A percentile compares a stretch with the other conserved stretches of the same genome.
phyloP scores from a whole-genome alignment of 2,329 filamentous ascomycete genomes.

The Diplodia mutila region DNA sequence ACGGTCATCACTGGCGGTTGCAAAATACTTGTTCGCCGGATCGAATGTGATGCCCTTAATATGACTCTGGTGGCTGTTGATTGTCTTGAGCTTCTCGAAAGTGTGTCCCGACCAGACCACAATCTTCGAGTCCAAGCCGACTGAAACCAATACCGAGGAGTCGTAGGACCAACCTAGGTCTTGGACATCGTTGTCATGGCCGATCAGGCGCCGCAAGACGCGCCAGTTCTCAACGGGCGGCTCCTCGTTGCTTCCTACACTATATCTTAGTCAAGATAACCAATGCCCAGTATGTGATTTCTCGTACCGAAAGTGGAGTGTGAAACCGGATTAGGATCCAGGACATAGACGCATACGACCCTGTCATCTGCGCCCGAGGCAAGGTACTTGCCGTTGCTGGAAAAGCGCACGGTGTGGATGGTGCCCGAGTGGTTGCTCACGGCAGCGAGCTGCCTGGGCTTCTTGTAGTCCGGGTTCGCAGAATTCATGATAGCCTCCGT shows the following conservation, averaged over 20 bases:
- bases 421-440: conserved; percentile 99
- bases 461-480: conserved; percentile 69
- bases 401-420: conserved; percentile 96
- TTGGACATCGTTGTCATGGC: conserved; percentile 98
- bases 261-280: conserved; percentile 26
- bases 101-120: conserved; percentile 98
- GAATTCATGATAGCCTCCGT: conserved; percentile 90
- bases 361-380: conserved; percentile 98
- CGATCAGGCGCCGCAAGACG: conserved; percentile 87
- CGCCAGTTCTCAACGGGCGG: conserved; percentile 98
- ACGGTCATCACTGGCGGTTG: conserved; percentile 94
- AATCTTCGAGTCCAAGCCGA: conserved; percentile 95
- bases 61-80: conserved; percentile 92
- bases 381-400: conserved; percentile 89
- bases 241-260: conserved; percentile 76
- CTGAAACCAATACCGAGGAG: conserved; percentile 92
- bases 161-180: conserved; percentile 97
- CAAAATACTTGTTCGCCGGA: conserved; percentile 98
- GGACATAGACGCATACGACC: conserved; percentile 94
- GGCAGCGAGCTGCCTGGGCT: conserved; percentile 91
- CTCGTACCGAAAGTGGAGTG: conserved; percentile 75
- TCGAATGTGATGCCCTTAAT: conserved; percentile 99
- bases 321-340: conserved; percentile 79
- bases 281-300: not conserved
- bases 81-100: conserved; percentile 95